These are phyloP conservation scores for Martiniozyma asiatica DNA, from an alignment of 1,139 yeast species.

Conservation along the genomic window DNA sequence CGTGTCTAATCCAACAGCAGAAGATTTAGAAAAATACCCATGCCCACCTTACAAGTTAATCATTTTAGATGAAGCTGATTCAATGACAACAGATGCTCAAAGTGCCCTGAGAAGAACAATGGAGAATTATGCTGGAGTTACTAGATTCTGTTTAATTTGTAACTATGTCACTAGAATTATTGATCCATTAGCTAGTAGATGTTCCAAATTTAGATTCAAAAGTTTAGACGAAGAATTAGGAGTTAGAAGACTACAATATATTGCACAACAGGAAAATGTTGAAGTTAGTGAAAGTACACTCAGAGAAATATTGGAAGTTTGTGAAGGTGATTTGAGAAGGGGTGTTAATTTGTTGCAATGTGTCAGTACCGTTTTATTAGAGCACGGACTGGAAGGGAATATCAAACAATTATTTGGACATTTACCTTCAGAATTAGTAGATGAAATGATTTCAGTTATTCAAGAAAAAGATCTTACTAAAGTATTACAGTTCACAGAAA, in stretches of 20 bases:
- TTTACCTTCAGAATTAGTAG: slow-evolving; percentile 47
- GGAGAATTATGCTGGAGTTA: slow-evolving; percentile 88
- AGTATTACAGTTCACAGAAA: slow-evolving; percentile 35
- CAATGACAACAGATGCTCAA: slow-evolving; percentile 98
- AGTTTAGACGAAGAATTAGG: slow-evolving; percentile 66
- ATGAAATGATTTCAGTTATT: slow-evolving; percentile 30
- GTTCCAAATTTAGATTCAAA: slow-evolving; percentile 87
- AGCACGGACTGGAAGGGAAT: slow-evolving; percentile 12
- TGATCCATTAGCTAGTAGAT: slow-evolving; percentile 91
- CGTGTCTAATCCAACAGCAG: slow-evolving; percentile 66
- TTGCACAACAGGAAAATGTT: slow-evolving; percentile 44
- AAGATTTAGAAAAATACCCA: slow-evolving; percentile 63
- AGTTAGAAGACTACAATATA: slow-evolving; percentile 46
- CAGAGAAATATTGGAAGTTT: slow-evolving; percentile 48
- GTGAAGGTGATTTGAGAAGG: slow-evolving; percentile 85
- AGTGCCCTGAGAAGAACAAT: slow-evolving; percentile 94
- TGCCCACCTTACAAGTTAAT: slow-evolving; percentile 84
- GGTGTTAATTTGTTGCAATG: slow-evolving; percentile 89
- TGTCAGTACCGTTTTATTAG: slow-evolving; percentile 40
- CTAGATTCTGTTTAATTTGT: slow-evolving; percentile 88
- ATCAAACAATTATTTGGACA: slow-evolving; percentile 73
- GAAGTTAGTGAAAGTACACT: slow-evolving; percentile 40
- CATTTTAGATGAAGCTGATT: slow-evolving; percentile 88
- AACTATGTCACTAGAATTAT: slow-evolving; percentile 93
- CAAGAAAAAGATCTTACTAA: slow-evolving; percentile 28